Evolutionary conservation across 495 filamentous ascomycete species (phyloP).

Genomic region (Beverwykella pulmonaria): DNA sequence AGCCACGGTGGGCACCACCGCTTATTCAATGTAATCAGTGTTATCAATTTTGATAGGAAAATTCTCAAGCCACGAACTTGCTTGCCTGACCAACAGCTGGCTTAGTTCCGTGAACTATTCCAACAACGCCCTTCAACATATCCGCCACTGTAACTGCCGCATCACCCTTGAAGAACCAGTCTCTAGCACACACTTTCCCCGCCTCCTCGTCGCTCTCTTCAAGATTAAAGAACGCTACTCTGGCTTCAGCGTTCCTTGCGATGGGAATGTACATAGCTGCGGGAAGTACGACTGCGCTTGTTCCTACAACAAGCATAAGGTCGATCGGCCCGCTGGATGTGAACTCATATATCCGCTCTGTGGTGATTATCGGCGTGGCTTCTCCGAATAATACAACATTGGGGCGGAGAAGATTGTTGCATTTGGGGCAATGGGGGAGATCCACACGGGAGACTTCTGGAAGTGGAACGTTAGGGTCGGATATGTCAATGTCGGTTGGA

Average conservation of each 20-base stretch:
- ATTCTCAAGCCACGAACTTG: background rate
- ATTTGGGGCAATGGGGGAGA: conserved; percentile 16
- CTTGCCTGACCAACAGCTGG: background rate
- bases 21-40: too few species aligned
- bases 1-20: too few species aligned
- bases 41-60: background rate
- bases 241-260: conserved; percentile 25
- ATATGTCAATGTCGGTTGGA: conserved; percentile 4
- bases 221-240: conserved; percentile 31
- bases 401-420: conserved; percentile 24
- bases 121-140: conserved; percentile 23
- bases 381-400: conserved; percentile 29
- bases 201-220: conserved; percentile 15
- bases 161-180: conserved; percentile 38
- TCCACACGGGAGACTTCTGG: background rate
- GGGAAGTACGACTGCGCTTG: conserved; percentile 30
- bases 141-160: conserved; percentile 22
- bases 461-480: background rate
- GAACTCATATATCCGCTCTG: conserved; percentile 10
- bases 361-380: background rate
- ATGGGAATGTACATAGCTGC: conserved; percentile 31
- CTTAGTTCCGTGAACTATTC: background rate
- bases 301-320: conserved; percentile 35
- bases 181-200: conserved; percentile 8
- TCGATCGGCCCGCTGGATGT: conserved; percentile 14